These are phyloP conservation scores for Apiotrichum laibachii DNA, from an alignment of 1,284 basidiomycete species.

Conservation along the genomic window DNA sequence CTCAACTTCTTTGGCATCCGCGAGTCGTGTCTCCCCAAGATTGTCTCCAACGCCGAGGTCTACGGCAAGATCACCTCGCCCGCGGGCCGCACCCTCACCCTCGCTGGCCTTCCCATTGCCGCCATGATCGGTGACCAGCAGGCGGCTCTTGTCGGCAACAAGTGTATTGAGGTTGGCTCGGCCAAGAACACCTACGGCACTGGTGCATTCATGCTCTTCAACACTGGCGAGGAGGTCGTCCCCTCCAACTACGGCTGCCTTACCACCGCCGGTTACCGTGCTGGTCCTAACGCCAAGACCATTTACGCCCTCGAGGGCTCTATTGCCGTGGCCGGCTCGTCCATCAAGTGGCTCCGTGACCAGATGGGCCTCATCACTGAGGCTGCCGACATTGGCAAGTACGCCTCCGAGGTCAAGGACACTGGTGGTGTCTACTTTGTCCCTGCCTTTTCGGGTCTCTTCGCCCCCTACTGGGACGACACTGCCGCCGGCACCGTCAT, in stretches of 20 bases:
- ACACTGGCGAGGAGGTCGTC: conserved; percentile 81
- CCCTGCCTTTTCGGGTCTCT: conserved; percentile 87
- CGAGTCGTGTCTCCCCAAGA: conserved; percentile 72
- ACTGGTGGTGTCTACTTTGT: conserved; percentile 97
- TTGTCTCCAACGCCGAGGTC: conserved; percentile 88
- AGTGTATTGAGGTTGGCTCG: conserved; percentile 77
- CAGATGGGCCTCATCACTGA: conserved; percentile 78
- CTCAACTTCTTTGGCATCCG: conserved; percentile 85
- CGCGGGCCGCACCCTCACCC: conserved; percentile 53
- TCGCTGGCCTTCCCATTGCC: conserved; percentile 78
- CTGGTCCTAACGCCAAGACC: conserved; percentile 69
- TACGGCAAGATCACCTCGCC: conserved; percentile 69
- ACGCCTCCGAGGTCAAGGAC: conserved; percentile 73
- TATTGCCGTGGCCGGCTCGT: conserved; percentile 91
- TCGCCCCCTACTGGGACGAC: conserved; percentile 63
- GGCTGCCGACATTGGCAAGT: conserved; percentile 77
- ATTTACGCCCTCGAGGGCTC: conserved; percentile 93
- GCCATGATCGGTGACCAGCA: conserved; percentile 97
- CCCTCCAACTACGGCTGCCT: conserved; percentile 81
- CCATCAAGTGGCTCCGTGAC: conserved; percentile 94
- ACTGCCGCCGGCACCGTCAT: conserved; percentile 42
- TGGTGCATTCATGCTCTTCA: conserved; percentile 90
- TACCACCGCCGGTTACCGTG: conserved; percentile 87
- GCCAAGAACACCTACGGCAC: conserved; percentile 96
- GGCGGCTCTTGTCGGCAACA: conserved; percentile 93